Base-by-base conservation (phyloP, 805 yeast species). In the Zygosaccharomyces siamensis region DNA sequence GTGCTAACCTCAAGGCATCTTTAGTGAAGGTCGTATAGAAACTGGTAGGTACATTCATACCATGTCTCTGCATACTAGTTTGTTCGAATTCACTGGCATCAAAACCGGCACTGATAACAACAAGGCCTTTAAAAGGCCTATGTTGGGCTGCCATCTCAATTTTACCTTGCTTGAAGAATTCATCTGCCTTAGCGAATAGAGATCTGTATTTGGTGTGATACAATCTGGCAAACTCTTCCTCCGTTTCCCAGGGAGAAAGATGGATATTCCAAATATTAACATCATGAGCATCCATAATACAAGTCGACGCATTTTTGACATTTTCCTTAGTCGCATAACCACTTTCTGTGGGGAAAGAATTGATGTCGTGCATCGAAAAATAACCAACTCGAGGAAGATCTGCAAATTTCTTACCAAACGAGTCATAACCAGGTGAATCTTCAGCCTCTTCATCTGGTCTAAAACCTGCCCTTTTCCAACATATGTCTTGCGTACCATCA, bases 11-110 rank as follows among this genome's bases (percentile, higher is more conserved):
- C n/a, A 81, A 79, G 0, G 85, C 82, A 63, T 87, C 95, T 32
- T 74, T 73, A 4, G 95, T 83, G 60, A 87, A 86, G 37, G 73
- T 74, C 16, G 86, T 76, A 62, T 83, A 87, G 60, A 88, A 87
- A 16, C 83, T 77, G 0, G 95, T 86, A 3, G 96, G 96, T 8
- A 87, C 89, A 58, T 83, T 81, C 23, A 84, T 87, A 0, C 80
- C 80, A 63, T 88, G 95, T 46, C 95, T 72, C 66, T 87, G 95
- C 95, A 87, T 88, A 43, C 83, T 78, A n/a, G 79, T 79, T 49
- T 81, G 82, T 61, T 87, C 96, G 64, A 77, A 83, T 62, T 87
- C 96, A 14, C 86, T 81, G 2, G 93, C 95, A 68, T 87, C 96
- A 63, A 87, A 88, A 1, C 96, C 96, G 0, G 95, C 90, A 39